Conservation (phyloP, 176 grass and related monocot genomes). For the Puya raimondii region DNA sequence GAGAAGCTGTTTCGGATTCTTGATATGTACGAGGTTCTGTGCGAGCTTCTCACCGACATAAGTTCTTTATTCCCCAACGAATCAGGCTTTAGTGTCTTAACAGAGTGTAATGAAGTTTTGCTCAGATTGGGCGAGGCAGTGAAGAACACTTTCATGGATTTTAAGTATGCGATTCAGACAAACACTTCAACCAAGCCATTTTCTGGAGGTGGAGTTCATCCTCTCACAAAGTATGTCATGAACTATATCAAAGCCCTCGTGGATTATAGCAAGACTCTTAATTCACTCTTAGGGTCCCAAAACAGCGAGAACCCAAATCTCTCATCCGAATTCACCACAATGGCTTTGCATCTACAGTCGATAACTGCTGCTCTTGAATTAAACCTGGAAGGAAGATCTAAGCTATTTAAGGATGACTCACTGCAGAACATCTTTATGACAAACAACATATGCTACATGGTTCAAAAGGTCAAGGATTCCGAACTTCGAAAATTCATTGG, state of each 20-base stretch:
- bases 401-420: constrained; percentile 47
- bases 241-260: constrained; percentile 78
- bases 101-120: constrained; percentile 70
- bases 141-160: constrained; percentile 43
- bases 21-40: constrained; percentile 66
- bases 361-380: constrained; percentile 45
- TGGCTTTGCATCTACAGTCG: constrained; percentile 31
- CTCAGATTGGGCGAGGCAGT: constrained; percentile 53
- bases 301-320: constrained; percentile 28
- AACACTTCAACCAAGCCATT: constrained; percentile 49
- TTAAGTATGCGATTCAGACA: constrained; percentile 58
- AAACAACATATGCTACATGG: constrained; percentile 93
- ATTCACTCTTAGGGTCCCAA: constrained; percentile 52
- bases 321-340: constrained; percentile 20
- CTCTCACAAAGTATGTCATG: constrained; percentile 90
- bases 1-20: constrained; percentile 79
- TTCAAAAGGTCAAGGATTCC: constrained; percentile 79
- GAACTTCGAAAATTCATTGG: constrained; percentile 80
- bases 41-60: constrained; percentile 46
- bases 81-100: constrained; percentile 39
- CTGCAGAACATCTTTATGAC: constrained; percentile 82
- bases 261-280: constrained; percentile 64
- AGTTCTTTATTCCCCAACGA: constrained; percentile 52
- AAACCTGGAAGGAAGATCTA: constrained; percentile 61
- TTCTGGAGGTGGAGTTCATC: constrained; percentile 56